Evolutionary conservation across 1,284 basidiomycete species (phyloP), one percentile per base, ranked within the genome.

Genomic region (Baeospora myosura): DNA sequence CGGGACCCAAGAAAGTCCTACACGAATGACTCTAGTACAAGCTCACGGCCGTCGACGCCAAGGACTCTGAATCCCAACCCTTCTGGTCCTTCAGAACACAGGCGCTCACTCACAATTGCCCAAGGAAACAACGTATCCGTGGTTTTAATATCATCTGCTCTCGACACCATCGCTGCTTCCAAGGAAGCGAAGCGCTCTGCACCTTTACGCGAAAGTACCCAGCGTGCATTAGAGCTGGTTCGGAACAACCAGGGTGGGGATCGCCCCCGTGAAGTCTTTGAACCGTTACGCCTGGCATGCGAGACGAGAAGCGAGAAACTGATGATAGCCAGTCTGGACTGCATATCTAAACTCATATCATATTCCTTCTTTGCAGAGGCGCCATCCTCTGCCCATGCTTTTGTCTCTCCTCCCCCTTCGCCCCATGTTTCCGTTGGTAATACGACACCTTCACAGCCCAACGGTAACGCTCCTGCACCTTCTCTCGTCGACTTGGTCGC

Each of bases 321-420:
- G 24, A 88, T 93, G 81, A 88, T 95, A 55, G 89, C 91, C 17
- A 93, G 92, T 50, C 70, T 98, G 58, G 94, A 98, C 63, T 92
- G 94, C 54, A 90, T 96, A 46, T 88, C 91, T 37, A 98, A 98
- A 64, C 78, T 98, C 52, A 88, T 97, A 49, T 92, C 91, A 5
- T 91, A 97, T 61, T 91, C 89, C 26, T 97, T 97, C 74, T 97
- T 98, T 57, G 75, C 75, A 34, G 88, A 90, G 51, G 61, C 74
- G 16, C 62, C 71, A n/a, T 49, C 62, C 14, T 57, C 61, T 12
- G 12, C 36, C 38, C 58, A 64, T 40, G 52, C 61, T 12, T 61
- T 74, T 38, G 64, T 72, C 3, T 86, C 84, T 1, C 84, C 87
- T 14, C 85, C 84, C 22, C 71, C 79, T 12, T 86, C 84, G 21